Evolutionary conservation across 2,329 filamentous ascomycete genomes (phyloP), one percentile per base, ranked within the genome.

Genomic region (Botryotinia globosa): DNA sequence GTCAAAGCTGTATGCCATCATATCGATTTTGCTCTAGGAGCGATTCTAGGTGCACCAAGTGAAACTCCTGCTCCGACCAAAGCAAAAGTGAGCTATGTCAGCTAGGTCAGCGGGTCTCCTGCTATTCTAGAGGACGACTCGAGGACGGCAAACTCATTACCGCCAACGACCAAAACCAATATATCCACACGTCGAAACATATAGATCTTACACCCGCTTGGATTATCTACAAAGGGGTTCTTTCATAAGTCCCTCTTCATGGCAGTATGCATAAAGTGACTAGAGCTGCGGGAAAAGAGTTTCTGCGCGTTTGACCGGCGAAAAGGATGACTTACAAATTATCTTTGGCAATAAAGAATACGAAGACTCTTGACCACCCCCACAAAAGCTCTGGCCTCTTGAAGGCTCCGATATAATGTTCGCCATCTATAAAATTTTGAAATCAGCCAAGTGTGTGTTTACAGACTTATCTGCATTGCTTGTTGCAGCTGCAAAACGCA

Each of bases 201-300:
- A 68, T 77, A 14, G 68, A 73, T 42, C 22, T 6, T n/a, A 69
- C 69, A 2, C 39, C 75, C 14, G 63, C 77, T 8, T 54, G 61
- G 4, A 72, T 72, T 14, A 73, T 83, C n/a, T 78, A 77, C 42
- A 58, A 77, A 1, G 64, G 79, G 4, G 74, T 83, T 1, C 63
- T 81, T 3, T 45, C 66, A 1, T 64, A 76, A 18, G 81, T 78
- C 48, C 82, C 83, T 0, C 73, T 79, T 8, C 80, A 84, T 56
- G 75, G 74, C 7, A 70, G 29, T 9, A 75, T 74, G 10, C 67
- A 73, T 67, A 77, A 77, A 25, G 72, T 81, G 2, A 56, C 79
- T 1, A 63, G 73, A 16, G 64, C 70, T 0, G 72, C 75, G 3
- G 79, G 77, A 6, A 74, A 73, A 1, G 44, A 73, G 20, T 61